These are phyloP conservation scores for Bondarzewia mesenterica DNA, from an alignment of 1,284 basidiomycete genomes.

Conservation along the genomic window DNA sequence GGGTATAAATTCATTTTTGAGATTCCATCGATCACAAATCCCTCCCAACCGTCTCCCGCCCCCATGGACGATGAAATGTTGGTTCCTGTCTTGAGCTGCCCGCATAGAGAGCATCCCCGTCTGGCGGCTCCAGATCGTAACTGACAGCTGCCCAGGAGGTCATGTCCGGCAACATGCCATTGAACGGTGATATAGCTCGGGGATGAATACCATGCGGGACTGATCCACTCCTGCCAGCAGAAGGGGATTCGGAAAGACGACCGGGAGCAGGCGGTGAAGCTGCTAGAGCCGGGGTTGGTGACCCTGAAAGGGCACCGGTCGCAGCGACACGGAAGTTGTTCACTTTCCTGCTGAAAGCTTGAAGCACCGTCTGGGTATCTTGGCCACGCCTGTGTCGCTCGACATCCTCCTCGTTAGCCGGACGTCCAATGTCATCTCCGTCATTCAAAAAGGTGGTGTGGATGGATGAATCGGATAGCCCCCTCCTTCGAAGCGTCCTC, in stretches of 20 bases:
- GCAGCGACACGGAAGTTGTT: conserved; percentile 28
- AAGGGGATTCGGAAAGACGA: neutral
- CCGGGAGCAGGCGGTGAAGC: neutral
- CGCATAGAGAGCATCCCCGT: conserved; percentile 6
- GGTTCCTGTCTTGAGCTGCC: conserved; percentile 8
- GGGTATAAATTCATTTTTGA: no score
- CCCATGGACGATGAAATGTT: conserved; percentile 1
- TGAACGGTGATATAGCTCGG: conserved; percentile 3
- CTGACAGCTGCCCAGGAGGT: conserved; percentile 20
- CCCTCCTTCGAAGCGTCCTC: conserved; percentile 66
- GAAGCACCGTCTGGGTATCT: conserved; percentile 37
- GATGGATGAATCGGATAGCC: conserved; percentile 86
- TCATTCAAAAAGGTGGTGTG: conserved; percentile 71
- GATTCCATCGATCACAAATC: no score
- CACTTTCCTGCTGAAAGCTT: conserved; percentile 43
- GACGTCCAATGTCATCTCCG: conserved; percentile 24
- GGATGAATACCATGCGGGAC: neutral
- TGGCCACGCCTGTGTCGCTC: conserved; percentile 18
- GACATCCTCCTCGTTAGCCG: conserved; percentile 2
- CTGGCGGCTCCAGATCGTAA: conserved; percentile 6
- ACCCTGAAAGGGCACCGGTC: neutral
- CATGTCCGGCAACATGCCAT: conserved; percentile 18
- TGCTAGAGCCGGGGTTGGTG: neutral
- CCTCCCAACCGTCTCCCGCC: neutral
- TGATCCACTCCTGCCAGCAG: neutral